Evolutionary conservation across 2,329 filamentous ascomycete species (phyloP), one percentile per base, ranked within the genome.

Genomic region (Cylindrodendrum hubeiense): DNA sequence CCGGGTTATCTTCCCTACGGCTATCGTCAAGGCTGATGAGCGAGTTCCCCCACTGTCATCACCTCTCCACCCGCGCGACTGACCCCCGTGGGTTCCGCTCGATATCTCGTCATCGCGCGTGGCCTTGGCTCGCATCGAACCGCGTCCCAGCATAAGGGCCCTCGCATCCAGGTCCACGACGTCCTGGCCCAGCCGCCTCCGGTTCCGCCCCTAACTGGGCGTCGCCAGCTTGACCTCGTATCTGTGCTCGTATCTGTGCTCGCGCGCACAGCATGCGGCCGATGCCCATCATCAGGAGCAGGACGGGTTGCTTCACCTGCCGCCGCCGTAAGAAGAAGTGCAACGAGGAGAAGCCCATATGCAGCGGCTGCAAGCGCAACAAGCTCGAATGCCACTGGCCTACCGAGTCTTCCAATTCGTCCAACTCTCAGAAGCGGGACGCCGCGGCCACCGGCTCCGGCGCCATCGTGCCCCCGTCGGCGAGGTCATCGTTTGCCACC

Each of bases 251-350:
- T n/a, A 7, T 1, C 43, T 44, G 47, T 34, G 41, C 37, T 46
- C 7, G 17, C 37, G 17, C 17, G 37, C 41, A 21, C 19, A 57
- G 64, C 19, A 77, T 77, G 74, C 71, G 76, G 57, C 72, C 73
- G 44, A 75, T 76, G 68, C 78, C 78, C 64, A 78, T 79, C 65
- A 78, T 80, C 60, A 72, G 78, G 64, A 76, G 73, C 67, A 71
- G 80, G 68, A 79, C 81, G 17, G 82, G 82, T 62, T 85, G 83
- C 76, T 77, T 85, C 74, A 85, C 82, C 28, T 85, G 83, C 75
- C 81, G 83, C 66, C 83, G 84, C 39, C 80, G 84, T 65, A 87
- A 87, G 76, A 86, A 86, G 68, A 82, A 85, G 68, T 88, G 85
- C 73, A 84, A 87, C 69, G 85, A 87, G 76, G 80, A 82, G 66